phyloP scores from a whole-genome alignment of 495 filamentous ascomycete genomes.

The Penicillium cosmopolitanum region DNA sequence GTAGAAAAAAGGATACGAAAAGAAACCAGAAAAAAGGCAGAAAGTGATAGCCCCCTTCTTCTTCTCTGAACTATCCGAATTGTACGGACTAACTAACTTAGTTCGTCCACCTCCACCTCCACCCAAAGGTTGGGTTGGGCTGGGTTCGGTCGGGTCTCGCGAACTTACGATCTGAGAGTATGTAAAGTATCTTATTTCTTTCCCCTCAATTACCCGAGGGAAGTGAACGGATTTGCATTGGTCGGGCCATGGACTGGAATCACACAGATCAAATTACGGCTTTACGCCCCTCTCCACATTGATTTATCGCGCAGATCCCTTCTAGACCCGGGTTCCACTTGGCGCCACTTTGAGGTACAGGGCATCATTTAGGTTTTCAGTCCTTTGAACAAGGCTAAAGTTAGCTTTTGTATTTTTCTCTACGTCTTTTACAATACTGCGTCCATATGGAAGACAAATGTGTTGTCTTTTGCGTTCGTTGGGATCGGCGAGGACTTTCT shows the following conservation, averaged over 20 bases:
- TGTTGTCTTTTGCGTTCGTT: no score
- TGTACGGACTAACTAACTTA: neutral
- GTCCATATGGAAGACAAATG: neutral
- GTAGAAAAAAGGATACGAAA: neutral
- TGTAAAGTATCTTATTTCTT: neutral
- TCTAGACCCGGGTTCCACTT: neutral
- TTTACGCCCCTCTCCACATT: neutral
- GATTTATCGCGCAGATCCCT: slow-evolving; percentile 1
- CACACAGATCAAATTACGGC: neutral
- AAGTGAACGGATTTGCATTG: neutral
- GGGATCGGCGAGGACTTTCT: neutral
- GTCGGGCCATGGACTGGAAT: neutral
- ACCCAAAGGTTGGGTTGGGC: no score
- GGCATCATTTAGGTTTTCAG: neutral
- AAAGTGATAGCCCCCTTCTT: neutral
- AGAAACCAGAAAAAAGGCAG: neutral
- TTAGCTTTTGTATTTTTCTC: neutral
- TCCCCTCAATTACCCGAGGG: neutral
- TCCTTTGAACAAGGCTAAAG: neutral
- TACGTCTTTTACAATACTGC: neutral
- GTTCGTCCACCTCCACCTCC: neutral
- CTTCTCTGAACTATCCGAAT: neutral
- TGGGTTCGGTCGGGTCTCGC: no score
- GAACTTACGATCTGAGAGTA: no score
- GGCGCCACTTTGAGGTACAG: neutral